Percentiles rank a stretch among this genome's conserved stretches.
Evolutionary conservation across 2,329 filamentous ascomycete genomes (phyloP).

Genomic region (Hypoxylon sp.): DNA sequence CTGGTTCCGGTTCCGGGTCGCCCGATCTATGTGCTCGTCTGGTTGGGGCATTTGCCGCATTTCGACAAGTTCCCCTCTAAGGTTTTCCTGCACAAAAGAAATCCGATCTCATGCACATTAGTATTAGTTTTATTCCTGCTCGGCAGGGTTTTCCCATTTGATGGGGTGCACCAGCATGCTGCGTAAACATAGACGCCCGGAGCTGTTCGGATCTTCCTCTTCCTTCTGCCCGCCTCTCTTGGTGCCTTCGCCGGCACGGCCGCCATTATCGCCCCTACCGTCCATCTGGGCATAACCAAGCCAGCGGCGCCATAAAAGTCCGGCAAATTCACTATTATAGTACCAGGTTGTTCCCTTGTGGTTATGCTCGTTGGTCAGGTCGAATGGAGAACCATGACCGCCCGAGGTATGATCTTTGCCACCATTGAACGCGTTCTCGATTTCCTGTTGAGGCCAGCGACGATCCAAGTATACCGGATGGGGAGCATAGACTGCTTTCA

Average conservation of each 20-base stretch:
- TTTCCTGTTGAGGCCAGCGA: slow-evolving; percentile 75
- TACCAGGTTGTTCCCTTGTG: slow-evolving; percentile 88
- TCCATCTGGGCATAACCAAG: slow-evolving; percentile 69
- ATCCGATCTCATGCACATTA: slow-evolving; percentile 20
- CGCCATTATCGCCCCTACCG: slow-evolving; percentile 63
- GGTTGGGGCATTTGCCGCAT: slow-evolving; percentile 24
- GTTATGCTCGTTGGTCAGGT: slow-evolving; percentile 79
- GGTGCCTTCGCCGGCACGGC: slow-evolving; percentile 58
- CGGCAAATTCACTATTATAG: slow-evolving; percentile 82
- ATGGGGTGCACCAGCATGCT: slow-evolving; percentile 86
- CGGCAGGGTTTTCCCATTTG: slow-evolving; percentile 71
- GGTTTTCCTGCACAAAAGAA: slow-evolving; percentile 39
- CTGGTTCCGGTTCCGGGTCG: slow-evolving; percentile 35
- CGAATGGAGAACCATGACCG: slow-evolving; percentile 74
- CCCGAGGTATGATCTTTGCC: slow-evolving; percentile 75
- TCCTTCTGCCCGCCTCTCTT: slow-evolving; percentile 65
- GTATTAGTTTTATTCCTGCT: slow-evolving; percentile 49
- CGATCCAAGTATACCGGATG: slow-evolving; percentile 86
- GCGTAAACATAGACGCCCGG: slow-evolving; percentile 80
- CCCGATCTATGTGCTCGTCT: slow-evolving; percentile 39
- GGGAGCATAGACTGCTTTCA: slow-evolving; percentile 83
- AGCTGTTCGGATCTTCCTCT: slow-evolving; percentile 58
- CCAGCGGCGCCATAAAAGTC: slow-evolving; percentile 84
- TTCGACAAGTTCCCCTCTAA: slow-evolving; percentile 27
- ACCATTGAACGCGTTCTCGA: slow-evolving; percentile 83